These are phyloP conservation scores for Alternaria brassicae DNA, from an alignment of 2,329 filamentous ascomycete genomes.

Conservation along the genomic window DNA sequence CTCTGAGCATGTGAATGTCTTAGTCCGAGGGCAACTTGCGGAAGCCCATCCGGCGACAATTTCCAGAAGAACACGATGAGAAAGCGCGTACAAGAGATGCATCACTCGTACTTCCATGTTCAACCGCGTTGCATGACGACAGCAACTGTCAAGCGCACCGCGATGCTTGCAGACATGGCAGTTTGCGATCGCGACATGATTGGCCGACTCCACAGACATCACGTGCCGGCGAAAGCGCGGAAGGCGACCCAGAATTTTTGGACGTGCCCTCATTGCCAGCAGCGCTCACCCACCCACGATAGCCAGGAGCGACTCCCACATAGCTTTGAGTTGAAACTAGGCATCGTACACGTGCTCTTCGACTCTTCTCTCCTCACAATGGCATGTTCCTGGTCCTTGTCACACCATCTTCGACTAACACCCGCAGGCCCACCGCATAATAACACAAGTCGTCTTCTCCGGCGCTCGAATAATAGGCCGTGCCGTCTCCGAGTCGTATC, in stretches of 20 bases:
- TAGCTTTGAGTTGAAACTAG: not conserved
- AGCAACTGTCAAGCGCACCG: not conserved
- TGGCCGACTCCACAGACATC: conserved; percentile 29
- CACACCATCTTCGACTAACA: conserved; percentile 30
- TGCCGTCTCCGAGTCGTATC: conserved; percentile 92
- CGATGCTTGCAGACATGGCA: conserved; percentile 3
- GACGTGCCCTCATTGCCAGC: conserved; percentile 22
- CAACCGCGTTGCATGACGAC: not conserved
- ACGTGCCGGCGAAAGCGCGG: conserved; percentile 38
- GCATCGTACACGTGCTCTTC: not conserved
- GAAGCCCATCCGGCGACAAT: conserved; percentile 5
- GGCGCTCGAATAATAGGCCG: conserved; percentile 91
- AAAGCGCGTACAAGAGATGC: not conserved
- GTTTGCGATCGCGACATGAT: conserved; percentile 45
- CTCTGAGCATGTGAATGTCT: conserved; percentile 39
- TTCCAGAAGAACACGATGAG: not conserved
- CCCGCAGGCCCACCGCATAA: conserved; percentile 84
- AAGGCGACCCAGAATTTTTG: conserved; percentile 41
- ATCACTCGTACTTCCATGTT: not conserved
- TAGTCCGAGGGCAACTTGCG: conserved; percentile 25
- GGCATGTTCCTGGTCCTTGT: conserved; percentile 23
- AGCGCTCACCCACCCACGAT: conserved; percentile 22
- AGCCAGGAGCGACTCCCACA: not conserved
- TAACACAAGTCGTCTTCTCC: conserved; percentile 90
- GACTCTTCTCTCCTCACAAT: conserved; percentile 21